Evolutionary conservation across 192 early-diverging fungal genomes (phyloP).

Genomic region (Podila clonocystis): DNA sequence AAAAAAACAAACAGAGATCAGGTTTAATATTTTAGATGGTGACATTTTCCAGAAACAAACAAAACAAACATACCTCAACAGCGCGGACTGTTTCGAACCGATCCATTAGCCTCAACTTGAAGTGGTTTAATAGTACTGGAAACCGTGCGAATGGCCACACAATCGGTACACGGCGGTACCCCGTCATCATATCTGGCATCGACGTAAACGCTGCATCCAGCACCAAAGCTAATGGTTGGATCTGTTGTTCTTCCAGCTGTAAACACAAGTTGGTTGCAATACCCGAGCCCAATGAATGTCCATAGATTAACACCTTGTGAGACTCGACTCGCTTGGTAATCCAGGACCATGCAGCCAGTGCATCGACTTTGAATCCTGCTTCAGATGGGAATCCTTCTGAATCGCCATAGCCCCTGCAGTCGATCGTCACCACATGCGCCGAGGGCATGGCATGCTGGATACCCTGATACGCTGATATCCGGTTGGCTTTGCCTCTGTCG

Average conservation of each 20-base stretch:
- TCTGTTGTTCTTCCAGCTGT: constrained; percentile 36
- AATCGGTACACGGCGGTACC: constrained; percentile 48
- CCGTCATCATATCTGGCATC: constrained; percentile 51
- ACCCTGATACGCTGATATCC: constrained; percentile 44
- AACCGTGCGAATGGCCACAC: constrained; percentile 43
- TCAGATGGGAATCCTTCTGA: constrained; percentile 54
- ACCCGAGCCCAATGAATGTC: constrained; percentile 50
- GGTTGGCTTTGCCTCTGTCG: constrained; percentile 44
- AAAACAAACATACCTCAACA: constrained; percentile 24
- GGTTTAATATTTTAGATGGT: not conserved
- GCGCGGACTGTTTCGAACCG: constrained; percentile 44
- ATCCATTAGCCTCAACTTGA: constrained; percentile 38
- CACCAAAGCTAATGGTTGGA: constrained; percentile 29
- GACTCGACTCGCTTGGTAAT: constrained; percentile 25
- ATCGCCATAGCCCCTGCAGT: constrained; percentile 52
- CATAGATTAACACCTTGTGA: constrained; percentile 45
- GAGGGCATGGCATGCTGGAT: constrained; percentile 42
- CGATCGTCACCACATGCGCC: constrained; percentile 49
- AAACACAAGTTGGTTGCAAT: constrained; percentile 42
- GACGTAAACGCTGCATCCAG: constrained; percentile 51
- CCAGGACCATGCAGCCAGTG: constrained; percentile 44
- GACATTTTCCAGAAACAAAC: too few relatives aligned
- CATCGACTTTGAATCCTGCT: constrained; percentile 33
- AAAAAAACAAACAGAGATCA: not conserved
- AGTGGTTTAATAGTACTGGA: constrained; percentile 39